Evolutionary conservation across 148 eudicot genomes (phyloP).

Genomic region (Linanthus parryae): DNA sequence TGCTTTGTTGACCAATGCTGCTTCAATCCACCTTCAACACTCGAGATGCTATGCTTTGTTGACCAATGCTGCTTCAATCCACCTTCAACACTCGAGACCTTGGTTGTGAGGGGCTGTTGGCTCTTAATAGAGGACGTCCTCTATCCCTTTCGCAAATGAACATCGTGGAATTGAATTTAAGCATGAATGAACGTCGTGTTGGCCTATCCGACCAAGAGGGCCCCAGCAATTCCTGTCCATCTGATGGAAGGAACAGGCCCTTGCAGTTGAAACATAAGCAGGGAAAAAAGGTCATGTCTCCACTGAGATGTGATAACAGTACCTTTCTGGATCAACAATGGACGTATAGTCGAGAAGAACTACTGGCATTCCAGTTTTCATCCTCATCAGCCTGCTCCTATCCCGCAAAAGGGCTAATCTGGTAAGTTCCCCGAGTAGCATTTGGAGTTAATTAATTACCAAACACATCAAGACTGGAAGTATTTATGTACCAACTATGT

Average conservation of each 20-base stretch:
- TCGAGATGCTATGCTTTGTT: constrained; percentile 59
- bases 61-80: constrained; percentile 55
- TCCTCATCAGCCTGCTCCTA: constrained; percentile 22
- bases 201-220: constrained; percentile 16
- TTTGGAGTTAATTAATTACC: not conserved
- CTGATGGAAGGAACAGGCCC: constrained; percentile 18
- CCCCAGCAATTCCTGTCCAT: constrained; percentile 16
- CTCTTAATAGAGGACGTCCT: constrained; percentile 62
- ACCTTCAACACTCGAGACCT: constrained; percentile 38
- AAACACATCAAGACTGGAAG: not conserved
- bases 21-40: constrained; percentile 40
- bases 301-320: constrained; percentile 19
- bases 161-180: constrained; percentile 50
- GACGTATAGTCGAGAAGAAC: constrained; percentile 71
- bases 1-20: constrained; percentile 33
- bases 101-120: constrained; percentile 80
- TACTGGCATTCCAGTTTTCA: constrained; percentile 58
- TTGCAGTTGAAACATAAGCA: constrained; percentile 26
- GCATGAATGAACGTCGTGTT: constrained; percentile 38
- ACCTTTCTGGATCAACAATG: constrained; percentile 67
- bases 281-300: constrained; percentile 22
- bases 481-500: too few relatives aligned
- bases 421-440: not conserved
- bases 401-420: constrained; percentile 17
- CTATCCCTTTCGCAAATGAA: constrained; percentile 27